phyloP scores from a whole-genome alignment of 345 rosid species.

The Zanthoxylum bungeanum region DNA sequence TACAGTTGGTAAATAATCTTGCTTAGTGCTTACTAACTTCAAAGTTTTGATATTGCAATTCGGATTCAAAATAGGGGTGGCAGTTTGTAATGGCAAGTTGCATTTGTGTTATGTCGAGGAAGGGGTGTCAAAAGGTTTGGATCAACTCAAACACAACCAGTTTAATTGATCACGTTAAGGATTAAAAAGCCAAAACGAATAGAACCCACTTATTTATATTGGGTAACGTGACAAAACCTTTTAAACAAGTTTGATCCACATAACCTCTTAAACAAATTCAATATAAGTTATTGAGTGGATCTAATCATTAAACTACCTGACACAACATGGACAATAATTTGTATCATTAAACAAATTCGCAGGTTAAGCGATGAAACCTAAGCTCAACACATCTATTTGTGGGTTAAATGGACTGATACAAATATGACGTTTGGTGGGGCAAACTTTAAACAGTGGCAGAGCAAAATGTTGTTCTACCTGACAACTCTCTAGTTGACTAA shows the following conservation, averaged over 20 bases:
- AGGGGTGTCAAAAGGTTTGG: not conserved
- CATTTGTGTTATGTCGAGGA: not conserved
- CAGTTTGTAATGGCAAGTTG: not conserved
- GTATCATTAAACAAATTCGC: not conserved
- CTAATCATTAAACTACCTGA: not conserved
- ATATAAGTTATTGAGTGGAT: not conserved
- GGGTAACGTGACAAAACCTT: not conserved
- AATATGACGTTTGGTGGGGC: not conserved
- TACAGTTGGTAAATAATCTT: slow-evolving; percentile 20
- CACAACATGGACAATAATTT: not conserved
- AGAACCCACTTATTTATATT: not conserved
- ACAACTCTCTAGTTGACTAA: too few species aligned
- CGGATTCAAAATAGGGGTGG: not conserved
- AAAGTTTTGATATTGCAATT: slow-evolving; percentile 7
- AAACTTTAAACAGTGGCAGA: not conserved
- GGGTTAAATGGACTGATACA: not conserved
- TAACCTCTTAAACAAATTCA: not conserved
- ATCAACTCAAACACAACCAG: not conserved
- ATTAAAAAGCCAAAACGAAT: not conserved
- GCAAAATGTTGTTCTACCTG: too few species aligned
- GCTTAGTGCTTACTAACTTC: slow-evolving; percentile 8
- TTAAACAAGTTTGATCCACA: not conserved
- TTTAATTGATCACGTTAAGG: not conserved
- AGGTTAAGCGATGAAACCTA: not conserved
- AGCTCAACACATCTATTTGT: not conserved